Percentiles rank a stretch among this genome's conserved stretches.
Conservation (phyloP, 164 flowering plant species). For the Vitis rotundifolia region DNA sequence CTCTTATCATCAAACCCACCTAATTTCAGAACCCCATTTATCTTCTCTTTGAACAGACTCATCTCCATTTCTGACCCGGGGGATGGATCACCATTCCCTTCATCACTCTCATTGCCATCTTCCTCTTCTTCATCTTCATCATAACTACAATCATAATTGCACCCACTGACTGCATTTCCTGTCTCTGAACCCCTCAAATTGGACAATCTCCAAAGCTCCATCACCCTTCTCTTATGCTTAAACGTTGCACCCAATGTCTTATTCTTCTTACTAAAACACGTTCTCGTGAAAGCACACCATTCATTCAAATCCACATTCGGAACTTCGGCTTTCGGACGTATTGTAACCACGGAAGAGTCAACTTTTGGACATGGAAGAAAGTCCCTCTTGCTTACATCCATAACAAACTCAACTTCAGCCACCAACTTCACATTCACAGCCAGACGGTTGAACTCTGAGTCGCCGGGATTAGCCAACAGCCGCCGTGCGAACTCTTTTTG, state of each 20-base stretch:
- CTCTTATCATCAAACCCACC: slow-evolving; percentile 75
- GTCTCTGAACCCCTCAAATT: slow-evolving; percentile 4
- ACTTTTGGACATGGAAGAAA: slow-evolving; percentile 87
- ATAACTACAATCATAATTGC: background rate
- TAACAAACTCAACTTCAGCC: slow-evolving; percentile 74
- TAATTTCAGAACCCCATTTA: slow-evolving; percentile 46
- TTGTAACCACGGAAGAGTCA: slow-evolving; percentile 81
- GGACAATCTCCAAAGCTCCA: slow-evolving; percentile 52
- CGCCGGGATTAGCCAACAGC: slow-evolving; percentile 81
- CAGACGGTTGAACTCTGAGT: slow-evolving; percentile 75
- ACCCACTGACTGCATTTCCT: slow-evolving; percentile 1
- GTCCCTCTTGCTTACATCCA: slow-evolving; percentile 92
- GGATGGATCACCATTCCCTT: slow-evolving; percentile 12
- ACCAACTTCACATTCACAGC: slow-evolving; percentile 87
- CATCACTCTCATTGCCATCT: slow-evolving; percentile 24
- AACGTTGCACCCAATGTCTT: slow-evolving; percentile 89
- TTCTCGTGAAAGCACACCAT: slow-evolving; percentile 84
- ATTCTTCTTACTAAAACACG: slow-evolving; percentile 85
- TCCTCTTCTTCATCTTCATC: slow-evolving; percentile 24
- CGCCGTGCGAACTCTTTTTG: slow-evolving; percentile 93
- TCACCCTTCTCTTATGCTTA: slow-evolving; percentile 83
- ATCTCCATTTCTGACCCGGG: slow-evolving; percentile 24
- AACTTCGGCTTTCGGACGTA: slow-evolving; percentile 55
- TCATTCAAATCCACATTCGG: slow-evolving; percentile 72
- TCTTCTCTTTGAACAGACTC: slow-evolving; percentile 56